These are phyloP conservation scores for Jatropha multifida DNA, from an alignment of 441 rosid genomes.

Conservation along the genomic window DNA sequence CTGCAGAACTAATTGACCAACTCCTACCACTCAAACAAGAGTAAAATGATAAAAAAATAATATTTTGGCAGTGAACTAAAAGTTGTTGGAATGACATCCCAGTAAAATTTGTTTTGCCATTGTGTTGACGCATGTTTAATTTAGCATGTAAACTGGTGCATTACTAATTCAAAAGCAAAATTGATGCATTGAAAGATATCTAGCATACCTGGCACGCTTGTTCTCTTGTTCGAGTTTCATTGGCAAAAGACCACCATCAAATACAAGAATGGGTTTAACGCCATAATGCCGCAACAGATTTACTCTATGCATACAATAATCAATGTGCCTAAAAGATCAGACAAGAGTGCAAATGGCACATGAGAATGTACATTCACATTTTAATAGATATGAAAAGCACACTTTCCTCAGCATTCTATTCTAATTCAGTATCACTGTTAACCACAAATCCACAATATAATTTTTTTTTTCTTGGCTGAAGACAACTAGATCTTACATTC, in stretches of 20 bases:
- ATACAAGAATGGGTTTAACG: slow-evolving; percentile 82
- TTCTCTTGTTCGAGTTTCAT: slow-evolving; percentile 99
- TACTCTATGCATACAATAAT: slow-evolving; percentile 94
- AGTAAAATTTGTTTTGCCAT: not conserved
- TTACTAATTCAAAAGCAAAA: not conserved
- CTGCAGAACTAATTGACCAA: not conserved
- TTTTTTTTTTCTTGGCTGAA: not conserved
- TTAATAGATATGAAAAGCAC: not conserved
- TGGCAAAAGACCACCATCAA: slow-evolving; percentile 91
- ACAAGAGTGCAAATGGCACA: slow-evolving; percentile 12
- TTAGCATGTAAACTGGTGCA: not conserved
- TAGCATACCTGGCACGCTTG: slow-evolving; percentile 81
- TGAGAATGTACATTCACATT: slow-evolving; percentile 1
- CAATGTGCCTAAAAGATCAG: slow-evolving; percentile 68
- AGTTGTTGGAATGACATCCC: not conserved
- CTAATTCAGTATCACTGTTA: not conserved
- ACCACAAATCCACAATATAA: not conserved
- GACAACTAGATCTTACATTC: not conserved
- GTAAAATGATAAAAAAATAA: not conserved
- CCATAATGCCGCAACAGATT: slow-evolving; percentile 83
- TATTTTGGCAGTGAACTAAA: not conserved
- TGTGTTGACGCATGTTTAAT: slow-evolving; percentile 6
- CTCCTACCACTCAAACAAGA: not conserved
- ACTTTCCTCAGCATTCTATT: not conserved
- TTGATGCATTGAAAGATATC: not conserved